These are phyloP conservation scores for Ramichloridium luteum DNA, from an alignment of 2,329 filamentous ascomycete species.

Conservation along the genomic window DNA sequence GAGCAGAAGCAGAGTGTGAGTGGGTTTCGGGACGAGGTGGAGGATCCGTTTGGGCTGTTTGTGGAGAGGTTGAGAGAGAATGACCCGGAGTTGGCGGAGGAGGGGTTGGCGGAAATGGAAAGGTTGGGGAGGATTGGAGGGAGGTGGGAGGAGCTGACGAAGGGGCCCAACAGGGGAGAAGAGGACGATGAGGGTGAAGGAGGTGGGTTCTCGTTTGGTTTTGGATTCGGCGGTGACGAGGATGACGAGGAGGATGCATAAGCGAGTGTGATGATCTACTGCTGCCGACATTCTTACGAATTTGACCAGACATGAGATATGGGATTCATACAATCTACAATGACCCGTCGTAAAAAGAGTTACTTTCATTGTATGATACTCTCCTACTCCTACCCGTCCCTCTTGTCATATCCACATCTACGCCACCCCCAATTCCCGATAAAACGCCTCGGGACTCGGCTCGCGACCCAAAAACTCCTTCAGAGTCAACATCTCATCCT, in stretches of 20 bases:
- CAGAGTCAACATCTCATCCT: constrained; percentile 69
- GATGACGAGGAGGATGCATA: constrained; percentile 22
- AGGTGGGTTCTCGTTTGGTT: constrained; percentile 49
- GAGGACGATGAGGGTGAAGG: constrained; percentile 30
- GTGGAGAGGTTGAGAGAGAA: constrained; percentile 50
- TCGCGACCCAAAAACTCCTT: constrained; percentile 67
- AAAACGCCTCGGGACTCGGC: constrained; percentile 68
- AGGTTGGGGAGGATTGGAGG: constrained; percentile 54
- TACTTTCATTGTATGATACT: no score
- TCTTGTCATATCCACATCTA: no score
- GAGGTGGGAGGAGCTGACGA: constrained; percentile 75
- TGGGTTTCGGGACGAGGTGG: constrained; percentile 62
- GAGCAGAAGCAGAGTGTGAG: constrained; percentile 79
- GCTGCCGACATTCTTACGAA: no score
- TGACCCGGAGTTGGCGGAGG: constrained; percentile 55
- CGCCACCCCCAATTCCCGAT: constrained; percentile 56
- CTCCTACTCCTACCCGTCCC: no score
- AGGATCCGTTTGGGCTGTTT: constrained; percentile 65
- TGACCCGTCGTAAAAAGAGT: no score
- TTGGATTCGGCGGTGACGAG: constrained; percentile 47
- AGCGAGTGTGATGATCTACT: background rate
- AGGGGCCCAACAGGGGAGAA: constrained; percentile 38
- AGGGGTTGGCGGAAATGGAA: constrained; percentile 53
- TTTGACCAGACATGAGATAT: no score
- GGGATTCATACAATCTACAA: no score